A percentile compares a stretch with the other conserved stretches of the same genome.
phyloP scores from a whole-genome alignment of 768 basidiomycete genomes.

The Pleurotus eryngii region DNA sequence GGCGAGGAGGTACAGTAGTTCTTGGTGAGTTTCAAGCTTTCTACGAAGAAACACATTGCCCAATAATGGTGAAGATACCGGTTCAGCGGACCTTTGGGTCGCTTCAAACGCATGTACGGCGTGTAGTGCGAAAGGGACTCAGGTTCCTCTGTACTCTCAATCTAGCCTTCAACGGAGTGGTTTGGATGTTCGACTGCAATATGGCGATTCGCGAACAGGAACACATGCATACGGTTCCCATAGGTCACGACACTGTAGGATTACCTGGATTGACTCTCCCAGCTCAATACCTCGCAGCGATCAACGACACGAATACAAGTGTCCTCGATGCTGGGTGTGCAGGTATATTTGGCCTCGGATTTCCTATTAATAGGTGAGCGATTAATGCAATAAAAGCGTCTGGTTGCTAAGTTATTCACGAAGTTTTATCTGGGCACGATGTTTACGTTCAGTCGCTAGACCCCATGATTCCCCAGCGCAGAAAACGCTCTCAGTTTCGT shows the following conservation, averaged over 20 bases:
- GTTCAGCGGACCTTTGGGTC: slow-evolving; percentile 78
- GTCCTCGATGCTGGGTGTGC: slow-evolving; percentile 51
- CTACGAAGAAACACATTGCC: too few species aligned
- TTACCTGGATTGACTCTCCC: slow-evolving; percentile 49
- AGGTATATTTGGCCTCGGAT: slow-evolving; percentile 75
- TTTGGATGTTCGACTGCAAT: slow-evolving; percentile 47
- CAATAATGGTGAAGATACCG: slow-evolving; percentile 50
- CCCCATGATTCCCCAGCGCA: neutral
- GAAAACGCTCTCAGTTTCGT: neutral
- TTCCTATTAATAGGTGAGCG: slow-evolving; percentile 63
- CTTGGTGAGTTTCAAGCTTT: slow-evolving; percentile 41
- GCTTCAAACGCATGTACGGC: slow-evolving; percentile 52
- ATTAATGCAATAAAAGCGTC: neutral
- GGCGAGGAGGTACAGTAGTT: slow-evolving; percentile 46
- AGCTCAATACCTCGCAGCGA: slow-evolving; percentile 61
- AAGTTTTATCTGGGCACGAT: slow-evolving; percentile 7
- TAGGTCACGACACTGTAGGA: slow-evolving; percentile 56
- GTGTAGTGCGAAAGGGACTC: slow-evolving; percentile 33
- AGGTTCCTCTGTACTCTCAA: slow-evolving; percentile 46
- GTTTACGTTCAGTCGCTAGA: neutral
- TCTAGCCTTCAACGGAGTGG: slow-evolving; percentile 43
- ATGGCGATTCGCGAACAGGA: slow-evolving; percentile 71
- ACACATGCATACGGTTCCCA: slow-evolving; percentile 63
- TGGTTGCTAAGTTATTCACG: neutral
- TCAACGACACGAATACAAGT: slow-evolving; percentile 66